Evolutionary conservation across 352 stramenopile species (phyloP).

Genomic region (Globisporangium nunn): DNA sequence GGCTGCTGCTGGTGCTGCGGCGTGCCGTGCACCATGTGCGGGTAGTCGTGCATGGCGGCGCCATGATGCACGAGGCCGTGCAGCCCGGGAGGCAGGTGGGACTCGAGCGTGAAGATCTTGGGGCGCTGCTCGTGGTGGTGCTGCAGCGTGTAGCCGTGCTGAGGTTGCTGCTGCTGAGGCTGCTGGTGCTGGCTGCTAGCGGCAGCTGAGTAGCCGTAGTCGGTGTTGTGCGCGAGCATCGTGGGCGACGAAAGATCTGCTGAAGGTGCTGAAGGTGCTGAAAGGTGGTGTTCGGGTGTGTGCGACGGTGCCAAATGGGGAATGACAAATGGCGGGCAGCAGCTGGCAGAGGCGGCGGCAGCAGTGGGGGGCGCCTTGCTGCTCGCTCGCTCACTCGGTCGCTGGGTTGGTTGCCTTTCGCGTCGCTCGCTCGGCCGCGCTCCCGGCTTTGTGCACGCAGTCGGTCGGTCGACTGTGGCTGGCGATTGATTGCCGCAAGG

Average conservation of each 20-base stretch:
- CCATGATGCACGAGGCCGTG: slow-evolving; percentile 34
- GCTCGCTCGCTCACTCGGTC: not conserved
- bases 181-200: slow-evolving; percentile 16
- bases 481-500: too few species aligned
- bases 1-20: slow-evolving; percentile 52
- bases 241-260: not conserved
- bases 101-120: slow-evolving; percentile 47
- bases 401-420: slow-evolving; percentile 1
- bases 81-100: slow-evolving; percentile 15
- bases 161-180: slow-evolving; percentile 19
- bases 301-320: slow-evolving; percentile 53
- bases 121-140: slow-evolving; percentile 50
- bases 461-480: too few species aligned
- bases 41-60: slow-evolving; percentile 29
- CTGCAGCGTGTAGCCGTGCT: slow-evolving; percentile 17
- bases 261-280: not conserved
- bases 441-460: too few species aligned
- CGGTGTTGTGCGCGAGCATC: slow-evolving; percentile 42
- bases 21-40: slow-evolving; percentile 23
- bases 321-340: slow-evolving; percentile 65
- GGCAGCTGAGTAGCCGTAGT: slow-evolving; percentile 54
- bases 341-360: slow-evolving; percentile 26
- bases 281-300: slow-evolving; percentile 13
- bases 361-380: too few species aligned
- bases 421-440: not conserved